A percentile compares a stretch with the other conserved stretches of the same genome.
Conservation (phyloP, 148 eudicot species). For the Cornus florida region DNA sequence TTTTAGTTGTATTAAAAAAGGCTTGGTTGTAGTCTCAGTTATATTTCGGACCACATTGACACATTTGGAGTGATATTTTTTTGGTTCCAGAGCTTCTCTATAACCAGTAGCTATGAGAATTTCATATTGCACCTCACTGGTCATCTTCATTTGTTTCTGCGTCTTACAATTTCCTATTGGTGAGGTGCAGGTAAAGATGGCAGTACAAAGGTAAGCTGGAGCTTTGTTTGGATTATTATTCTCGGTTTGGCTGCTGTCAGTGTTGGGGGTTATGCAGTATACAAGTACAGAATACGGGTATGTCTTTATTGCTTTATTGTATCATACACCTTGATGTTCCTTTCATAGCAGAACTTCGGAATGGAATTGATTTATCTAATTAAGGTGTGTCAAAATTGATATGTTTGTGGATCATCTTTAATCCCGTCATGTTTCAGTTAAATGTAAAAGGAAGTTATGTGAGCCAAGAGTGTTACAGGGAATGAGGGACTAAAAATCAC, state of each 20-base stretch:
- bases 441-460: neutral
- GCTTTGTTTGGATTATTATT: slow-evolving; percentile 58
- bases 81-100: neutral
- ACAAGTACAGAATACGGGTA: slow-evolving; percentile 90
- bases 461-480: neutral
- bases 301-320: slow-evolving; percentile 6
- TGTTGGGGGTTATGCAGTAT: slow-evolving; percentile 69
- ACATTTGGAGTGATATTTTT: neutral
- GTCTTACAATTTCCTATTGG: neutral
- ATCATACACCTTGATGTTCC: neutral
- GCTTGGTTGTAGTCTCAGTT: neutral
- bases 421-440: too few relatives aligned
- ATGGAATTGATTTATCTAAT: neutral
- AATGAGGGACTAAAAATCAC: too few relatives aligned
- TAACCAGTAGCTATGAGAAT: neutral
- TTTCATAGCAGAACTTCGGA: neutral
- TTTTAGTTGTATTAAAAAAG: neutral
- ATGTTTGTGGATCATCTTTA: too few relatives aligned
- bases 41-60: neutral
- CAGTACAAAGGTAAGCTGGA: slow-evolving; percentile 52
- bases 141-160: neutral
- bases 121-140: neutral
- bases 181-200: slow-evolving; percentile 53
- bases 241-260: slow-evolving; percentile 67
- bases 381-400: neutral